Percentiles rank a stretch among this genome's conserved stretches.
Evolutionary conservation across 148 eudicot species (phyloP).

Genomic region (Salicornia ramosissima): DNA sequence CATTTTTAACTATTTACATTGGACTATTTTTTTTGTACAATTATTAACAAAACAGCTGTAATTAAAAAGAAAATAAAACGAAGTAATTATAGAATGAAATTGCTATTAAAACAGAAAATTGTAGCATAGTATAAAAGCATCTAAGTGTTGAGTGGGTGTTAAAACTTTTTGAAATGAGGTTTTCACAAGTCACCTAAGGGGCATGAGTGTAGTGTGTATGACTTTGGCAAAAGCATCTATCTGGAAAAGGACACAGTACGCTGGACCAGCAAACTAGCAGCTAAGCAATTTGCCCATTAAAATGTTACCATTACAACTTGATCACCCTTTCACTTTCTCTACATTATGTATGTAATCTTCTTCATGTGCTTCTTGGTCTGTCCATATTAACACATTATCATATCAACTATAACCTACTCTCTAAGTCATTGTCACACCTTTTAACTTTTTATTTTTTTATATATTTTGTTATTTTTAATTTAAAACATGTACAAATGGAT

Average conservation of each 20-base stretch:
- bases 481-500: too few species aligned
- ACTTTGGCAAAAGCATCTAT: conserved; percentile 1
- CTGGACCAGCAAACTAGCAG: conserved; percentile 32
- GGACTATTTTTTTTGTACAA: too few species aligned
- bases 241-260: conserved; percentile 13
- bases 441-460: not conserved
- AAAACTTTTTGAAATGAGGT: not conserved
- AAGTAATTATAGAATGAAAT: too few species aligned
- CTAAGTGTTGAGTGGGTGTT: not conserved
- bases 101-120: too few species aligned
- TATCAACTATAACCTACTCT: not conserved
- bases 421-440: conserved; percentile 15
- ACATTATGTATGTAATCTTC: too few species aligned
- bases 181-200: conserved; percentile 12
- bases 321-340: not conserved
- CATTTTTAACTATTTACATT: too few species aligned
- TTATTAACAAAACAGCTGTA: too few species aligned
- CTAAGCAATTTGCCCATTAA: conserved; percentile 12
- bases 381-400: not conserved
- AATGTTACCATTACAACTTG: not conserved
- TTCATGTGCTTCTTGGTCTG: not conserved
- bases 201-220: not conserved
- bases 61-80: too few species aligned
- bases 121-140: not conserved
- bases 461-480: too few species aligned